A percentile compares a stretch with the other conserved stretches of the same genome.
phyloP scores from a whole-genome alignment of 2,329 filamentous ascomycete species.

The Cryphonectria naterciae region DNA sequence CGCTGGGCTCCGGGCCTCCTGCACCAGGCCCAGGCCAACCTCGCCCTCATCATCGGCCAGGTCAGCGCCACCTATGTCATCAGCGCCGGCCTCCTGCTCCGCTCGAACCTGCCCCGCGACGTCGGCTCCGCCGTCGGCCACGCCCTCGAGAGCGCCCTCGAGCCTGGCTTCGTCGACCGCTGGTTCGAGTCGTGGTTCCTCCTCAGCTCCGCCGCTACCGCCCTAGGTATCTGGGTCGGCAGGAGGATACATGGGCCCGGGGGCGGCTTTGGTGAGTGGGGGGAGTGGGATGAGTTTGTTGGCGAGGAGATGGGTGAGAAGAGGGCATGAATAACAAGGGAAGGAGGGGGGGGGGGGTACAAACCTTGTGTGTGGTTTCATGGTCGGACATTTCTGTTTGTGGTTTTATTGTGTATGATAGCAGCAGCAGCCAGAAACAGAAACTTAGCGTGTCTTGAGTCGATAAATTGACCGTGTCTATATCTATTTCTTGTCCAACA shows the following conservation, averaged over 20 bases:
- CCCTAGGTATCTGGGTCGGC: constrained; percentile 73
- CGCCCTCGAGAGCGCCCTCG: constrained; percentile 75
- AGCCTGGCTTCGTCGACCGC: constrained; percentile 71
- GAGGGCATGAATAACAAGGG: constrained; percentile 52
- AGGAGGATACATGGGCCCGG: constrained; percentile 56
- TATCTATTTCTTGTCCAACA: too few relatives aligned
- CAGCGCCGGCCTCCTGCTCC: constrained; percentile 73
- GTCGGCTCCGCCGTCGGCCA: constrained; percentile 78
- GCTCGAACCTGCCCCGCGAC: constrained; percentile 77
- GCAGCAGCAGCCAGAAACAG: background rate
- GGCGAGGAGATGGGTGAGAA: constrained; percentile 75
- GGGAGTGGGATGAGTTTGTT: constrained; percentile 63
- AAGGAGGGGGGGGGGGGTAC: background rate
- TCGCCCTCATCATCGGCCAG: constrained; percentile 79
- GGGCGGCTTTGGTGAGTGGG: constrained; percentile 40
- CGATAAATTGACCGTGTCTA: background rate
- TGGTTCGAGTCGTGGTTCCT: constrained; percentile 94
- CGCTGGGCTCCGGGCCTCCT: constrained; percentile 74
- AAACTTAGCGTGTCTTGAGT: background rate
- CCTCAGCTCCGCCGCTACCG: constrained; percentile 67
- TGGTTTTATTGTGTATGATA: background rate
- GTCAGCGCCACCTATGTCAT: constrained; percentile 86
- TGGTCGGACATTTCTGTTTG: background rate
- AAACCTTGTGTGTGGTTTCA: background rate
- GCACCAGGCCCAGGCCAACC: constrained; percentile 74